Percentiles rank a stretch among this genome's conserved stretches.
phyloP scores from a whole-genome alignment of 176 grass and related monocot species.

The Eleusine coracana region DNA sequence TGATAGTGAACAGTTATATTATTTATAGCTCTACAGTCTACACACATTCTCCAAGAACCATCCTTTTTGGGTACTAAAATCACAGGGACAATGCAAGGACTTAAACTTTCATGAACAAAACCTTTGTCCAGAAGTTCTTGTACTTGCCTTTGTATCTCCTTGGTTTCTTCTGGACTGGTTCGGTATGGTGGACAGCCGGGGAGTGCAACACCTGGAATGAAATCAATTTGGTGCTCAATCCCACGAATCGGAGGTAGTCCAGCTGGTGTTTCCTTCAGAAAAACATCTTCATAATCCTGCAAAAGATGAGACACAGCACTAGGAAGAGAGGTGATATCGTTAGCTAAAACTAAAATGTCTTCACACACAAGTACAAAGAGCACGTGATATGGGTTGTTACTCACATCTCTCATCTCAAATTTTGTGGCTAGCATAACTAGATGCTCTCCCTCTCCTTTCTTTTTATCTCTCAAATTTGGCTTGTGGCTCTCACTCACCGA shows the following conservation, averaged over 20 bases:
- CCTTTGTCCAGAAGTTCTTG: too few species aligned
- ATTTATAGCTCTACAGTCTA: background rate
- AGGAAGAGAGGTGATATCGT: background rate
- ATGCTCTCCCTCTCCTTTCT: background rate
- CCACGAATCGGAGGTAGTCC: background rate
- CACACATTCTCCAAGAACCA: background rate
- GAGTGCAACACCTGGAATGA: background rate
- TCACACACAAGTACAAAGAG: background rate
- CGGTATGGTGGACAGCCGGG: background rate
- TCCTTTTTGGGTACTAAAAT: background rate
- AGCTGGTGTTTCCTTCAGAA: background rate
- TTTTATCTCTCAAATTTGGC: background rate
- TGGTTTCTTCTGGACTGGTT: background rate
- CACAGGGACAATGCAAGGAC: background rate
- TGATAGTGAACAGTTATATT: background rate
- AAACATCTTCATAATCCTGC: background rate
- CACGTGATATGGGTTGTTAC: background rate
- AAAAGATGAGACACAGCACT: background rate
- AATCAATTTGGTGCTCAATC: background rate
- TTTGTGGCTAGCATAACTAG: background rate
- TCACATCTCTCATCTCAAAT: background rate
- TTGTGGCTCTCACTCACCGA: background rate
- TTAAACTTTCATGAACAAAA: background rate
- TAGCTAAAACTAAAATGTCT: background rate
- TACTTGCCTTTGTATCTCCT: background rate